phyloP scores from a whole-genome alignment of 495 filamentous ascomycete genomes.

The Pyrenula massariospora region DNA sequence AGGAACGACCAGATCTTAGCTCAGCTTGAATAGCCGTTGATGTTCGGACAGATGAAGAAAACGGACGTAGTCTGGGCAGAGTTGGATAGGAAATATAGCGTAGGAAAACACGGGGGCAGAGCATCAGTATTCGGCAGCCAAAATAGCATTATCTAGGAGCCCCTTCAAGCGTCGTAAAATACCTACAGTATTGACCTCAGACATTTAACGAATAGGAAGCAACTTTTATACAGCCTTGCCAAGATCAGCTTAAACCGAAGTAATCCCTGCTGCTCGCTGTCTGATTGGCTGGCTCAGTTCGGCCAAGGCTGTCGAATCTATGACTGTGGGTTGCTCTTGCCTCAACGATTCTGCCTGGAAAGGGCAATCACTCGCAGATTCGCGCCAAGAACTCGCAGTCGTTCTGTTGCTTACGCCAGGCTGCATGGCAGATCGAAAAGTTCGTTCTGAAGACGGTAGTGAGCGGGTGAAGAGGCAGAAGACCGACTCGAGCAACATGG shows the following conservation, averaged over 20 bases:
- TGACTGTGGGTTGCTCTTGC: too few relatives aligned
- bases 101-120: background rate
- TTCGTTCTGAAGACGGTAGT: background rate
- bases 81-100: background rate
- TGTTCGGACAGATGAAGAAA: background rate
- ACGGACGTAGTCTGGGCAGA: background rate
- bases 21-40: background rate
- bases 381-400: too few relatives aligned
- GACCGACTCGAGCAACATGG: constrained; percentile 28
- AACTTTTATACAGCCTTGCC: background rate
- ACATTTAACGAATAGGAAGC: too few relatives aligned
- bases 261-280: background rate
- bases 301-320: background rate
- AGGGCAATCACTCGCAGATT: too few relatives aligned
- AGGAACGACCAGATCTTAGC: background rate
- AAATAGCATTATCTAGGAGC: too few relatives aligned
- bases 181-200: too few relatives aligned
- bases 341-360: too few relatives aligned
- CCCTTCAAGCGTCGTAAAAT: too few relatives aligned
- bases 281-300: background rate
- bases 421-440: background rate
- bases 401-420: too few relatives aligned
- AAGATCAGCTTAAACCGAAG: background rate
- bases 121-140: too few relatives aligned
- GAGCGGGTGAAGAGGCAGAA: constrained; percentile 30